Conservation (phyloP, 805 yeast species). For the Yarrowia deformans region DNA sequence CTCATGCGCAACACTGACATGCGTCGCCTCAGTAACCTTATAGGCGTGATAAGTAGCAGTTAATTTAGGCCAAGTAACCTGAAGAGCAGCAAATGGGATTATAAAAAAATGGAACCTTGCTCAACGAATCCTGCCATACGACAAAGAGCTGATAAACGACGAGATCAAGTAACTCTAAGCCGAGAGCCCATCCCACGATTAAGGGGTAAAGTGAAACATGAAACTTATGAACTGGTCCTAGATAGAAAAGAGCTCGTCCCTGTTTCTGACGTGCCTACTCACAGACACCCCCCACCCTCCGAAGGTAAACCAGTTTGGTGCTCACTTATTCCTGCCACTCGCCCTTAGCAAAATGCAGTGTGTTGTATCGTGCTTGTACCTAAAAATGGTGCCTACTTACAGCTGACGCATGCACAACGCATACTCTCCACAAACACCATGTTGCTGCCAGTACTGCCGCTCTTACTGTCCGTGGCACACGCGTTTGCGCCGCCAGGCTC, state of each 20-base stretch:
- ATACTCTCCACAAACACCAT: constrained; percentile 26
- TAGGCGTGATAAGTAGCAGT: not conserved
- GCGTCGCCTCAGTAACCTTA: not conserved
- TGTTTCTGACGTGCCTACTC: too few species aligned
- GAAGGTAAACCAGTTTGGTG: not conserved
- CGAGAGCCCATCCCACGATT: too few species aligned
- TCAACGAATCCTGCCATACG: too few species aligned
- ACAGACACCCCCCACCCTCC: too few species aligned
- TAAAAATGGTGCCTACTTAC: not conserved
- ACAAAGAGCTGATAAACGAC: too few species aligned
- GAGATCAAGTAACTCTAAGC: too few species aligned
- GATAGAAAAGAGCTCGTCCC: too few species aligned
- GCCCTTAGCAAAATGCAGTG: not conserved
- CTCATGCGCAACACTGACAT: constrained; percentile 1
- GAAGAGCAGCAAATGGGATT: too few species aligned
- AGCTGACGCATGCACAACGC: constrained; percentile 16
- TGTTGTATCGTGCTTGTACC: not conserved
- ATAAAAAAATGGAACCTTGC: too few species aligned
- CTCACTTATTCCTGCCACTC: not conserved
- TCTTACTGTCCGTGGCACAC: constrained; percentile 4
- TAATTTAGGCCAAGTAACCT: not conserved
- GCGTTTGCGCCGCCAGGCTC: constrained; percentile 37
- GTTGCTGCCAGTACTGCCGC: constrained; percentile 11
- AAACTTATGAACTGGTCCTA: too few species aligned
- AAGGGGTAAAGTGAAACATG: too few species aligned